A percentile compares a stretch with the other conserved stretches of the same genome.
These are phyloP conservation scores for Vaccinium macrocarpon DNA, from an alignment of 148 eudicot species.

Conservation along the genomic window DNA sequence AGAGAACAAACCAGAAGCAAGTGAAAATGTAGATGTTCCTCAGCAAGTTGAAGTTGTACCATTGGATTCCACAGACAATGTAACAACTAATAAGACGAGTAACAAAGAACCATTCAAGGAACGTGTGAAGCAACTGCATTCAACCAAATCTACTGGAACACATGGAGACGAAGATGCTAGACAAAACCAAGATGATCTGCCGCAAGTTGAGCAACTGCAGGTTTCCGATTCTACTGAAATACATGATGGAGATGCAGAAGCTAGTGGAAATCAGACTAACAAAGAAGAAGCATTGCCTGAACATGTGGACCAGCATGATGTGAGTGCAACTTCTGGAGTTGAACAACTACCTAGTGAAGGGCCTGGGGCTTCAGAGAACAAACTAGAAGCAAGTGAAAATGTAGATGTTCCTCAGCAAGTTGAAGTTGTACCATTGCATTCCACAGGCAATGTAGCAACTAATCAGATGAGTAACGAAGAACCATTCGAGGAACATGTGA, in stretches of 20 bases:
- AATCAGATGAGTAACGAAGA: conserved; percentile 9
- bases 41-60: conserved; percentile 22
- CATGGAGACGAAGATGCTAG: conserved; percentile 13
- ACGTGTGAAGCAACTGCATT: conserved; percentile 16
- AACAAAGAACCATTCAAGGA: conserved; percentile 12
- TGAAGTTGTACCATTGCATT: conserved; percentile 21
- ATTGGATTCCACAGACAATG: conserved; percentile 14
- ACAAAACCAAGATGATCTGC: conserved; percentile 6
- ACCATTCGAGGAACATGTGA: conserved; percentile 10
- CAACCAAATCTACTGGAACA: conserved; percentile 6
- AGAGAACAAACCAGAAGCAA: neutral
- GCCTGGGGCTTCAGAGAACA: neutral
- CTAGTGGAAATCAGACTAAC: neutral
- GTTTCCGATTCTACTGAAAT: neutral
- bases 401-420: neutral
- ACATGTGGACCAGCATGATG: neutral
- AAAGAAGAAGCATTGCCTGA: neutral
- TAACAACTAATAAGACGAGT: conserved; percentile 4
- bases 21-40: neutral
- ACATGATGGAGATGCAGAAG: neutral
- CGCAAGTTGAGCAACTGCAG: neutral
- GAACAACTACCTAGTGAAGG: neutral
- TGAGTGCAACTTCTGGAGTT: neutral
- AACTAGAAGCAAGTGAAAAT: neutral
- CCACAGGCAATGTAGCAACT: conserved; percentile 11